Conservation (phyloP, 2,329 filamentous ascomycete genomes). For the Epichloe bromicola region DNA sequence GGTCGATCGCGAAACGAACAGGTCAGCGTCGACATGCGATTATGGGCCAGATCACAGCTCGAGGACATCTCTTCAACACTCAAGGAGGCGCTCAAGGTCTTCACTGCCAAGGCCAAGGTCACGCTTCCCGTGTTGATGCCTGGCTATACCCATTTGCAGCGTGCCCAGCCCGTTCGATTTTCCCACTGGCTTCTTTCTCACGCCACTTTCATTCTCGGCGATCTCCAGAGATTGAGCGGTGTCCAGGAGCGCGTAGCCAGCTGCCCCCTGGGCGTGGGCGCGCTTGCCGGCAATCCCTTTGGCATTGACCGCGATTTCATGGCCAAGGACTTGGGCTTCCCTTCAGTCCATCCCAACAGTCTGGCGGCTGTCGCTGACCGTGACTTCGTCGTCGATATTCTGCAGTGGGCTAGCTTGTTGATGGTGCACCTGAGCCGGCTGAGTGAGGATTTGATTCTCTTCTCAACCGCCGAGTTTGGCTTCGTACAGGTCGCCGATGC, state of each 20-base stretch:
- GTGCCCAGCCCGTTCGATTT: constrained; percentile 14
- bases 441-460: neutral
- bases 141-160: constrained; percentile 16
- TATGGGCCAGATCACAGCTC: constrained; percentile 36
- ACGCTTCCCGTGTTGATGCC: constrained; percentile 13
- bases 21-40: constrained; percentile 58
- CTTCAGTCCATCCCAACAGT: constrained; percentile 54
- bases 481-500: constrained; percentile 1
- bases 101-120: neutral
- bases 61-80: constrained; percentile 8
- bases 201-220: constrained; percentile 12
- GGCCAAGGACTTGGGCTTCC: constrained; percentile 55
- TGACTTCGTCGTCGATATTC: constrained; percentile 59
- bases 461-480: constrained; percentile 1
- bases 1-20: constrained; percentile 60
- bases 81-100: neutral
- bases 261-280: constrained; percentile 16
- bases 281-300: constrained; percentile 16
- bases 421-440: constrained; percentile 9
- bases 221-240: constrained; percentile 14
- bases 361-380: constrained; percentile 58
- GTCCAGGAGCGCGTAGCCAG: constrained; percentile 13
- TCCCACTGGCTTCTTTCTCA: constrained; percentile 13
- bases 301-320: constrained; percentile 19
- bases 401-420: constrained; percentile 20